Evolutionary conservation across 2,329 filamentous ascomycete genomes (phyloP).

Genomic region (Alternaria sp.): DNA sequence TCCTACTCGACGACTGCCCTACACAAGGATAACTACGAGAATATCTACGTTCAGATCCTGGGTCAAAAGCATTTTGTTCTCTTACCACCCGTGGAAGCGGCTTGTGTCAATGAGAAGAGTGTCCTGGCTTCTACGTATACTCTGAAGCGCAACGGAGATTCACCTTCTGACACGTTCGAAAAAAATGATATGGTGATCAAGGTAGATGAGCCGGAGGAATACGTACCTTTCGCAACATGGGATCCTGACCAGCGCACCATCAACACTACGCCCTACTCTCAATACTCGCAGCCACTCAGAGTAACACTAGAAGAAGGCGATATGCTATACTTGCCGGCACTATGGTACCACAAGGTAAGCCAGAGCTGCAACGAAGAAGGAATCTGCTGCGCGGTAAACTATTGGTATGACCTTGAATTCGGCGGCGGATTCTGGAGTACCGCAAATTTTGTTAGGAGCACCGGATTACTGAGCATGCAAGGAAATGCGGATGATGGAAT

Average conservation of each 20-base stretch:
- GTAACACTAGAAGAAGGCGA: constrained; percentile 76
- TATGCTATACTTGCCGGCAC: constrained; percentile 81
- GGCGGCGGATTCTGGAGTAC: constrained; percentile 71
- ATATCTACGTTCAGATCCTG: constrained; percentile 79
- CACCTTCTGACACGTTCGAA: constrained; percentile 17
- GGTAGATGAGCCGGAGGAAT: constrained; percentile 49
- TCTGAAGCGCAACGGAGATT: constrained; percentile 7
- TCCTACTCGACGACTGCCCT: constrained; percentile 72
- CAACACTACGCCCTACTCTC: constrained; percentile 65
- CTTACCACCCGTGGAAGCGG: constrained; percentile 73
- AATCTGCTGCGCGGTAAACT: constrained; percentile 81
- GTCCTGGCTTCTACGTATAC: constrained; percentile 68
- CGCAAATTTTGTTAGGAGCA: constrained; percentile 59
- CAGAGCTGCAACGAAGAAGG: constrained; percentile 74
- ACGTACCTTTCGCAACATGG: constrained; percentile 75
- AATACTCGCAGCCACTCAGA: constrained; percentile 66
- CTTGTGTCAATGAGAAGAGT: constrained; percentile 71
- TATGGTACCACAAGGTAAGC: constrained; percentile 85
- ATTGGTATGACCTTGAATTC: constrained; percentile 88
- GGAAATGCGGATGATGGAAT: not conserved
- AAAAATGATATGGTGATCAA: constrained; percentile 38
- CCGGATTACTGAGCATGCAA: constrained; percentile 34
- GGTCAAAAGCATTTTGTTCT: constrained; percentile 79
- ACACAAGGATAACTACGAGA: constrained; percentile 87
- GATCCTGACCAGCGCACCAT: constrained; percentile 68